Evolutionary conservation across 352 stramenopile genomes (phyloP), one percentile per base, ranked within the genome.

Genomic region (Phytopythium montanum): DNA sequence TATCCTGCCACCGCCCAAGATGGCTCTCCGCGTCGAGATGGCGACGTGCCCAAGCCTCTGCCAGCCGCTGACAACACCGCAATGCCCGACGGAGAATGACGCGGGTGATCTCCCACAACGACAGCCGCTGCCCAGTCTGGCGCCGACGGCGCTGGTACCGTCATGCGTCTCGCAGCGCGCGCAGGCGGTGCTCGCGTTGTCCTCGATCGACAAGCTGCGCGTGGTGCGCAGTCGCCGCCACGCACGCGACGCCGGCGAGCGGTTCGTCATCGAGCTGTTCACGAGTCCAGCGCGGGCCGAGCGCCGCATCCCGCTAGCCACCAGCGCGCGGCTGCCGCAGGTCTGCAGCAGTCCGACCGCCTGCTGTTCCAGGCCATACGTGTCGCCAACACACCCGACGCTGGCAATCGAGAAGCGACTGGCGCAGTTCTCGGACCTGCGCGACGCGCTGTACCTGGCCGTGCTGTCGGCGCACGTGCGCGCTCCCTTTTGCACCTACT

Each of bases 401-500:
- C n/a, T 48, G 23, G 25, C 36, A 13, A 14, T 65, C 34, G 58
- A 63, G 36, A 62, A 64, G 44, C 54, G 21, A 3, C 57, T 67
- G 21, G 31, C 50, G 29, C 54, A 64, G 23, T 76, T 73, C 38
- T 36, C 58, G 1, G 31, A 50, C 5, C 45, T 76, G 28, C 62
- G 59, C 28, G 59, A 71, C n/a, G 26, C 21, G 62, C 46, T 76
- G 53, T 67, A 69, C 50, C 12, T 66, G 18, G 45, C 59, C 21
- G 54, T 50, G 6, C 56, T 66, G 21, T 25, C 39, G 5, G 65
- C 62, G 4, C 69, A 76, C 38, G 36, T 25, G 14, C 5, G 38
- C n/a, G 31, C 62, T 3, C 51, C 42, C 42, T 76, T 72, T 5
- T 76, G 69, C 46, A 52, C 62, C 3, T 76, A 73, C 33, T 76